Percentiles rank a stretch among this genome's conserved stretches.
Evolutionary conservation across 257 asterid genomes (phyloP).

Genomic region (Thymus mandschuricus): DNA sequence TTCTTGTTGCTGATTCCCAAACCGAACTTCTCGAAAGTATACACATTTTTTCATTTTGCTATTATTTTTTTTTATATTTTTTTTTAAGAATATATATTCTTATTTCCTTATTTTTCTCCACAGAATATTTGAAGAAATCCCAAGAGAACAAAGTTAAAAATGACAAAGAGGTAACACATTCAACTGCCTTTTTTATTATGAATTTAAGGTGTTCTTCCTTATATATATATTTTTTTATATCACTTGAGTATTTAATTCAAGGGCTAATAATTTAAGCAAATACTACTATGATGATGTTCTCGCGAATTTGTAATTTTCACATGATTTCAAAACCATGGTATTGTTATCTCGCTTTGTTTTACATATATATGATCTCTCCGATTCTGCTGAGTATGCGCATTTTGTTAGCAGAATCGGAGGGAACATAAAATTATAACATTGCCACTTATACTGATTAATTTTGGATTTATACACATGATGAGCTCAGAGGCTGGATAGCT

Average conservation of each 20-base stretch:
- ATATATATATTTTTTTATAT: too few species aligned
- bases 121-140: conserved; percentile 83
- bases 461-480: not conserved
- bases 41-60: not conserved
- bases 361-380: too few species aligned
- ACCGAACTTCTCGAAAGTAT: conserved; percentile 75
- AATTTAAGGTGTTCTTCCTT: not conserved
- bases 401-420: too few species aligned
- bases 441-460: not conserved
- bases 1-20: conserved; percentile 54
- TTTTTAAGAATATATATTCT: not conserved
- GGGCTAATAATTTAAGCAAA: too few species aligned
- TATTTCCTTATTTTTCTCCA: not conserved
- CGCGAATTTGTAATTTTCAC: too few species aligned
- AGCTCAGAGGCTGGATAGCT: conserved; percentile 70
- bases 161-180: conserved; percentile 73
- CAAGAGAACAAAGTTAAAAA: conserved; percentile 82
- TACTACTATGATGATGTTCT: too few species aligned
- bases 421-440: too few species aligned
- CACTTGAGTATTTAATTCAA: too few species aligned
- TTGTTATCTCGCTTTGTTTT: not conserved
- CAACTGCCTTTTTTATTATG: not conserved
- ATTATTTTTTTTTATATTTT: not conserved
- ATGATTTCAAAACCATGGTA: not conserved
- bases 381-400: too few species aligned